phyloP scores from a whole-genome alignment of 2,329 filamentous ascomycete species.

The Paecilomyces sp. region DNA sequence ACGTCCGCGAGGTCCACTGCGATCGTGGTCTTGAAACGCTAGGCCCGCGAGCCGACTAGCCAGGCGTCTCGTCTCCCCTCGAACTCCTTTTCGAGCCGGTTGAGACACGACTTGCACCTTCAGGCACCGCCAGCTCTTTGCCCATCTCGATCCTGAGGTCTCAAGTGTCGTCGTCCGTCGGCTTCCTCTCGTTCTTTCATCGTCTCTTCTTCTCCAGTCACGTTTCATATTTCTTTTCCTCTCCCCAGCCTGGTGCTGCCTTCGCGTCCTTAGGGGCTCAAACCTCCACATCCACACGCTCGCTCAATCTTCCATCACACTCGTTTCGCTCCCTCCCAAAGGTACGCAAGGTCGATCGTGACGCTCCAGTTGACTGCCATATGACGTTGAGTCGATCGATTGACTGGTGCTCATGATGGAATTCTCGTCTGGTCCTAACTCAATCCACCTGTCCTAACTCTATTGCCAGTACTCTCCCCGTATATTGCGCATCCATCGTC shows the following conservation, averaged over 20 bases:
- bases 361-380: slow-evolving; percentile 3
- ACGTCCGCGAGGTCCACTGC: not conserved
- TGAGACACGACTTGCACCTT: not conserved
- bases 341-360: slow-evolving; percentile 1
- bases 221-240: slow-evolving; percentile 26
- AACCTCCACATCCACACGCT: slow-evolving; percentile 6
- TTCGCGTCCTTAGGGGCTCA: slow-evolving; percentile 13
- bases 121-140: not conserved
- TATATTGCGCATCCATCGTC: not conserved
- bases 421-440: not conserved
- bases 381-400: not conserved
- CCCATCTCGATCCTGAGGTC: not conserved
- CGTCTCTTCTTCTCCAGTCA: slow-evolving; percentile 11
- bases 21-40: not conserved
- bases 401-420: not conserved
- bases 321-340: slow-evolving; percentile 5
- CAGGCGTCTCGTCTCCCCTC: not conserved
- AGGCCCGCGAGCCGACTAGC: not conserved
- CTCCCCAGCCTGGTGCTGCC: slow-evolving; percentile 20
- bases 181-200: slow-evolving; percentile 7
- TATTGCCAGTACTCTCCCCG: not conserved
- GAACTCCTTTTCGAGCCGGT: not conserved
- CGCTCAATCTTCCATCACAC: slow-evolving; percentile 5
- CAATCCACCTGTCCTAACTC: not conserved
- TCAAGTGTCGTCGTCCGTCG: not conserved